A percentile compares a stretch with the other conserved stretches of the same genome.
These are phyloP conservation scores for Pleurotus cornucopiae DNA, from an alignment of 768 basidiomycete genomes.

Conservation along the genomic window DNA sequence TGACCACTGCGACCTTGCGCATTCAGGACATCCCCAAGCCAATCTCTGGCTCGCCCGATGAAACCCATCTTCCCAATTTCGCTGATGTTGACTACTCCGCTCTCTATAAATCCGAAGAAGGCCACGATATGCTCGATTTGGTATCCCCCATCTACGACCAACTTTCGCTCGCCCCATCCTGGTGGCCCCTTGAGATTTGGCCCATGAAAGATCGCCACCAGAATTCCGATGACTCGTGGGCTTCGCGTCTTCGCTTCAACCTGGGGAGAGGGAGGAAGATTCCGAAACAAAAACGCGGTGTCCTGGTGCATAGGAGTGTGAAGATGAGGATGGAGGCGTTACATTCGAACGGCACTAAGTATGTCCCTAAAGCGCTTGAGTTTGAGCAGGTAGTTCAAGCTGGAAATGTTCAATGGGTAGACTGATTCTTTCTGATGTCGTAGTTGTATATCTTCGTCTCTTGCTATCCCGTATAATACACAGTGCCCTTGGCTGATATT, in stretches of 20 bases:
- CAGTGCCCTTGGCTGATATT: too few species aligned
- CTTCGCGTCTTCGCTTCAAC: constrained; percentile 21
- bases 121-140: constrained; percentile 50
- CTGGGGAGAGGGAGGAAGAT: constrained; percentile 13
- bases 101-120: constrained; percentile 32
- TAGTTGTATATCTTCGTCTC: too few species aligned
- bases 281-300: too few species aligned
- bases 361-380: constrained; percentile 24
- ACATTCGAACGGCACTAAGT: constrained; percentile 26
- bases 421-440: constrained; percentile 17
- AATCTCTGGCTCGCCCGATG: background rate
- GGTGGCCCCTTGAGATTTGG: constrained; percentile 60
- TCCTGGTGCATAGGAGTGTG: too few species aligned
- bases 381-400: constrained; percentile 1
- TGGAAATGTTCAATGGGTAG: constrained; percentile 25
- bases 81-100: background rate
- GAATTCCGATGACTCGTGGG: constrained; percentile 15
- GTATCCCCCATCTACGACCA: constrained; percentile 43
- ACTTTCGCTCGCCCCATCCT: constrained; percentile 31
- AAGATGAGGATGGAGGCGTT: too few species aligned
- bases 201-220: constrained; percentile 29
- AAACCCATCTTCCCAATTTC: background rate
- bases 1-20: constrained; percentile 12
- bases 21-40: constrained; percentile 18
- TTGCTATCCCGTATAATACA: too few species aligned